Evolutionary conservation across 495 filamentous ascomycete genomes (phyloP), one percentile per base, ranked within the genome.

Genomic region (Schizothecium vesticola): DNA sequence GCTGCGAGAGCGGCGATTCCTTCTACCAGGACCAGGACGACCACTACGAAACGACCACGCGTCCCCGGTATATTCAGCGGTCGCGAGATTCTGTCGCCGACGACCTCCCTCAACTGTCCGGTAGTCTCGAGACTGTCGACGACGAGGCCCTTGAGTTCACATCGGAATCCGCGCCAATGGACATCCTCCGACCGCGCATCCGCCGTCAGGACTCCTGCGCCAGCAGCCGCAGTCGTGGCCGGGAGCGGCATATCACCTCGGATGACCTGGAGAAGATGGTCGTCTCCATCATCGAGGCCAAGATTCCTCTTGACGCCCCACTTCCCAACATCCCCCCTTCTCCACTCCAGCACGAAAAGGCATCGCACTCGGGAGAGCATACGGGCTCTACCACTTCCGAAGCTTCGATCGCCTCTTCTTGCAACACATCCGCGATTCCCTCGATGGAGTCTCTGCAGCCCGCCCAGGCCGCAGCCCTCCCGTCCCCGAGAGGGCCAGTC

Each of bases 211-310:
- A 86, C 71, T 87, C 85, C 22, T 84, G 82, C 67, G 79, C 80
- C 29, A 84, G 81, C 76, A 84, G 80, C 66, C 83, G 88, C 57
- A 90, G 88, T 71, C 85, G 89, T 66, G 89, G 90, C 19, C 88
- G 86, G 60, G 92, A 97, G 77, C 91, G 93, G 71, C 95, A 97
- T 79, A 96, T 97, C 65, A 95, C 93, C 0, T 91, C 93, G 1
- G 82, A 89, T 68, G 91, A 92, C 69, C 79, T 97, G 21, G 91
- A 96, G 81, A 93, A 93, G 74, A 95, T 97, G 88, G 91, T 97
- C 0, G 85, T 89, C 55, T 92, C 77, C 59, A 85, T 92, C 66
- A 95, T 97, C 74, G 89, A 94, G 74, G 88, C 93, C 74, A 91
- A 91, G 80, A 82, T 83, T 56, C 83, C 95, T n/a, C 79, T 87